Percentiles rank a stretch among this genome's conserved stretches.
phyloP scores from a whole-genome alignment of 176 grass and related monocot genomes.

The Musa acuminata region DNA sequence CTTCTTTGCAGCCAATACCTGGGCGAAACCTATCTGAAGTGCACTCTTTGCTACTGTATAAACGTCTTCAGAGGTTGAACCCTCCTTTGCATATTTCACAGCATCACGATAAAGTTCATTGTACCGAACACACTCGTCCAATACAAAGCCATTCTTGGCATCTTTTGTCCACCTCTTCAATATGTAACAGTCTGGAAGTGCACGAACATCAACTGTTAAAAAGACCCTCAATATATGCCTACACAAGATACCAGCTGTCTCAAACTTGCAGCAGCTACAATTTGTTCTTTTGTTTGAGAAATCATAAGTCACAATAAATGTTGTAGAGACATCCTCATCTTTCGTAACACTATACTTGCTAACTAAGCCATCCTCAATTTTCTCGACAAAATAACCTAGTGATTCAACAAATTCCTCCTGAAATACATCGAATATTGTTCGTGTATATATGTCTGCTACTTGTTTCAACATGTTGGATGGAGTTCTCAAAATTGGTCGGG shows the following conservation, averaged over 20 bases:
- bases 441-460: slow-evolving; percentile 45
- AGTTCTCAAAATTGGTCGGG: slow-evolving; percentile 39
- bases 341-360: slow-evolving; percentile 36
- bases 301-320: slow-evolving; percentile 35
- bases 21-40: slow-evolving; percentile 50
- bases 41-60: slow-evolving; percentile 42
- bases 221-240: slow-evolving; percentile 54
- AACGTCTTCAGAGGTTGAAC: slow-evolving; percentile 39
- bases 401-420: slow-evolving; percentile 47
- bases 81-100: slow-evolving; percentile 57
- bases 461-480: slow-evolving; percentile 49
- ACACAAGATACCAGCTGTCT: slow-evolving; percentile 48
- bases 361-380: slow-evolving; percentile 30
- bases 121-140: slow-evolving; percentile 45
- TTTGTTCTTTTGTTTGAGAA: slow-evolving; percentile 34
- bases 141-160: slow-evolving; percentile 51
- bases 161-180: slow-evolving; percentile 71
- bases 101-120: slow-evolving; percentile 56
- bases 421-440: slow-evolving; percentile 43
- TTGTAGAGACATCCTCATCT: slow-evolving; percentile 21
- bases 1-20: slow-evolving; percentile 47
- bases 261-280: slow-evolving; percentile 53
- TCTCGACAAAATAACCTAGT: slow-evolving; percentile 45
- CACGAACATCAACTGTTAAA: slow-evolving; percentile 44
- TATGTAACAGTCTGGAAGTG: slow-evolving; percentile 47